A percentile compares a stretch with the other conserved stretches of the same genome.
Conservation (phyloP, 2,329 filamentous ascomycete species). For the Tothia fuscella region DNA sequence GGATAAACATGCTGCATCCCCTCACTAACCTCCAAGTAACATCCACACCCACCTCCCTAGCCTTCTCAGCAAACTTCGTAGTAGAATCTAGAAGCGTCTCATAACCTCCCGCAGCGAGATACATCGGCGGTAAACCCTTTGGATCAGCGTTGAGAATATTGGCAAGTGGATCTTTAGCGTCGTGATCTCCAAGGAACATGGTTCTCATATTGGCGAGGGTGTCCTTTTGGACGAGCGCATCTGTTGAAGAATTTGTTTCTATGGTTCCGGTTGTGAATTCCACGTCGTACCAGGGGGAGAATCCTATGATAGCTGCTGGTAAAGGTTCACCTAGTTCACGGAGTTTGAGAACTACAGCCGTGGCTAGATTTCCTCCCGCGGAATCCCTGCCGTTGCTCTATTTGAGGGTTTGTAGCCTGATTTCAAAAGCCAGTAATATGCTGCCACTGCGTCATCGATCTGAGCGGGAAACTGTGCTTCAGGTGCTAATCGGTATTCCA, state of each 20-base stretch:
- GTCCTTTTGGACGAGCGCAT: neutral
- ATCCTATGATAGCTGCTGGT: neutral
- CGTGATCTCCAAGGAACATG: neutral
- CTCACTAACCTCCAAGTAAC: conserved; percentile 3
- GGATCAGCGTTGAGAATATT: conserved; percentile 2
- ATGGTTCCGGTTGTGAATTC: neutral
- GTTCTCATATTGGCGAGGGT: neutral
- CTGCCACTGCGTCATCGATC: conserved; percentile 5
- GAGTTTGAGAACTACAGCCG: conserved; percentile 1
- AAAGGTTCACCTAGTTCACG: conserved; percentile 2
- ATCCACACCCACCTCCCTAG: neutral
- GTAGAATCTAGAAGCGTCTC: conserved; percentile 4
- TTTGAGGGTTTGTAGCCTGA: conserved; percentile 3
- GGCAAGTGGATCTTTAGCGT: neutral
- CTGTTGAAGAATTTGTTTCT: neutral
- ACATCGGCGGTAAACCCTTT: conserved; percentile 6
- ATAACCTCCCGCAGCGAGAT: conserved; percentile 3
- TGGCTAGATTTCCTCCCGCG: conserved; percentile 7
- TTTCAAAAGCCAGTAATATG: conserved; percentile 3
- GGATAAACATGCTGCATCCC: conserved; percentile 7
- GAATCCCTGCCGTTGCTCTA: conserved; percentile 1
- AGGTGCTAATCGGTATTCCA: conserved; percentile 2
- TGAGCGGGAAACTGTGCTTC: conserved; percentile 3
- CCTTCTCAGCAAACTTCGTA: conserved; percentile 4
- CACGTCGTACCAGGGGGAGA: conserved; percentile 10